These are phyloP conservation scores for Crithidia brevicula DNA, from an alignment of 208 protist genomes.

Conservation along the genomic window DNA sequence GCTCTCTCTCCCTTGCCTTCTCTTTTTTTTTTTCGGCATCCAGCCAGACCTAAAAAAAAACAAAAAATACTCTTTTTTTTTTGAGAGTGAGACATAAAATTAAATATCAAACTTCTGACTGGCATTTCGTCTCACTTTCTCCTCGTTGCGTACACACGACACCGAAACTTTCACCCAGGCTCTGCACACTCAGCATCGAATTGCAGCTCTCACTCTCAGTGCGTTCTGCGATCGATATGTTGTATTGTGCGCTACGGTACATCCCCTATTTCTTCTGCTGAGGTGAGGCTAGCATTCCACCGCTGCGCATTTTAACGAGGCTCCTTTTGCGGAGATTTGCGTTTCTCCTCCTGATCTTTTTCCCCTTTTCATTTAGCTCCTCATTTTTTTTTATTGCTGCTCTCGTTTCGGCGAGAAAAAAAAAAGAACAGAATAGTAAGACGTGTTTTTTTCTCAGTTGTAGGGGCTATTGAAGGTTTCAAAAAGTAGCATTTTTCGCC, in stretches of 20 bases:
- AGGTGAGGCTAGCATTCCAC: neutral
- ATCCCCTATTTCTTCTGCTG: neutral
- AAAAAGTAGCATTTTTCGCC: too few relatives aligned
- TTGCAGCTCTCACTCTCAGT: neutral
- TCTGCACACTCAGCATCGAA: neutral
- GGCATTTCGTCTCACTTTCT: slow-evolving; percentile 4
- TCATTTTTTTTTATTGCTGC: neutral
- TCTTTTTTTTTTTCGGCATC: neutral
- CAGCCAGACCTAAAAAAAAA: too few relatives aligned
- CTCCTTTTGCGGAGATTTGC: neutral
- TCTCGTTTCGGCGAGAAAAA: neutral
- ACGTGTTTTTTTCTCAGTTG: neutral
- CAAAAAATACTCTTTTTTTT: too few relatives aligned
- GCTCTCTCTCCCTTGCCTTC: neutral
- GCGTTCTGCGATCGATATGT: neutral
- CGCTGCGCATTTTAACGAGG: neutral
- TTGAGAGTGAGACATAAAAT: neutral
- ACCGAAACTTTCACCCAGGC: neutral
- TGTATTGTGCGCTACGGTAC: neutral
- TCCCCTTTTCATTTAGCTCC: neutral
- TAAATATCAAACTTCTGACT: too few relatives aligned
- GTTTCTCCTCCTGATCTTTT: neutral
- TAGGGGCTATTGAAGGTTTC: too few relatives aligned
- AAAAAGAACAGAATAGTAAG: neutral
- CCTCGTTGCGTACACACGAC: neutral